Base-by-base conservation (phyloP, 805 yeast genomes). In the Kodamaea hsintzibuensis region DNA sequence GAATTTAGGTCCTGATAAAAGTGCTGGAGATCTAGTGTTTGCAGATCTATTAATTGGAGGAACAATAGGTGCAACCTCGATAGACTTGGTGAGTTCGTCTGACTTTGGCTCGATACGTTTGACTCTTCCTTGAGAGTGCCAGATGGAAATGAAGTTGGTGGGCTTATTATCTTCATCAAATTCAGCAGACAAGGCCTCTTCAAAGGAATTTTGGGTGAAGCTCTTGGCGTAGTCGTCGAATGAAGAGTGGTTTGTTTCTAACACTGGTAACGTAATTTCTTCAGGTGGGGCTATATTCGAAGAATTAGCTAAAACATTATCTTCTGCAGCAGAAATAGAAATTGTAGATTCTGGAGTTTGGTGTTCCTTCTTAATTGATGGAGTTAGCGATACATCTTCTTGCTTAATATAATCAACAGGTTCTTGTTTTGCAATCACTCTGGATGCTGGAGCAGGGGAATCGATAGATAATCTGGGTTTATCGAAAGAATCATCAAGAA, bases 181-280 rank as follows among this genome's bases (percentile, higher is more conserved):
- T 47, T 76, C 79, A 0, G 79, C 80, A 2, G 80, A 75, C 16
- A 75, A 62, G 0, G 71, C 66, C 47, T 73, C 74, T 55, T 76
- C 80, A 55, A 62, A 74, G 7, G 72, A 62, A 49, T 69, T 60
- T 45, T 66, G 64, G 18, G 75, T 70, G 14, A 74, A 59, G 13
- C 44, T 39, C 17, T 42, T 40, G 2, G 51, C 50, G 14, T 46
- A 51, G 9, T 77, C 80, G n/a, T 71, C 76, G 55, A 76, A 72
- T 14, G 78, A 72, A 1, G 71, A 65, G 57, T 66, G 68, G 48
- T 74, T 72, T 33, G 78, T 69, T 49, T 78, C 82, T 42, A 80
- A 70, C 22, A 65, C 66, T 2, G 83, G 78, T 27, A 74, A 62
- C 1, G 70, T 61, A 12, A 73, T 57, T 42, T 70, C 72, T 37